phyloP scores from a whole-genome alignment of 129 eudicot genomes.

The Glebionis coronaria region DNA sequence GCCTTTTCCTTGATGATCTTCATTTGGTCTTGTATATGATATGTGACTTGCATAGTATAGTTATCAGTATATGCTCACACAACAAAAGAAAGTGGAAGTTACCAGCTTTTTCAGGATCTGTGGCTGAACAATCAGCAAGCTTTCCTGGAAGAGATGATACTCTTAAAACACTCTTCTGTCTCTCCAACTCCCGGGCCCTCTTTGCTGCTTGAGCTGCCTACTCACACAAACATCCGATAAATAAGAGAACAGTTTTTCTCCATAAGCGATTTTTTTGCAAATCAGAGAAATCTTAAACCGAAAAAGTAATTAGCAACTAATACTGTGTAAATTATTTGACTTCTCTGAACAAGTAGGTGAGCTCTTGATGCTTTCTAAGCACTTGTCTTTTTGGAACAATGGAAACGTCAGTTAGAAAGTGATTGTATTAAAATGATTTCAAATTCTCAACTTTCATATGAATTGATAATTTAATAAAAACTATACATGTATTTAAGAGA shows the following conservation, averaged over 20 bases:
- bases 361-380: background rate
- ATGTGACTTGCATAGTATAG: too few species aligned
- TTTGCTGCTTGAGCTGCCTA: slow-evolving; percentile 98
- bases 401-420: background rate
- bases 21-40: too few species aligned
- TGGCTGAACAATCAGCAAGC: slow-evolving; percentile 98
- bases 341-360: background rate
- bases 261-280: background rate
- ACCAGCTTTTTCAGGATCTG: slow-evolving; percentile 93
- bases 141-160: slow-evolving; percentile 97
- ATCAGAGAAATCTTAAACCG: background rate
- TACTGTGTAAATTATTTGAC: background rate
- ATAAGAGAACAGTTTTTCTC: background rate
- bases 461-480: slow-evolving; percentile 3
- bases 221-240: slow-evolving; percentile 2
- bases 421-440: background rate
- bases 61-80: too few species aligned
- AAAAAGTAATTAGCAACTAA: background rate
- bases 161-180: slow-evolving; percentile 81
- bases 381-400: background rate
- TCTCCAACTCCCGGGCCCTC: slow-evolving; percentile 89
- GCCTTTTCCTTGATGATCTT: too few species aligned
- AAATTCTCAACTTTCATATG: background rate
- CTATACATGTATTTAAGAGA: background rate
- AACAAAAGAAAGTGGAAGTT: slow-evolving; percentile 11